These are phyloP conservation scores for Acer yangbiense DNA, from an alignment of 345 rosid genomes.

Conservation along the genomic window DNA sequence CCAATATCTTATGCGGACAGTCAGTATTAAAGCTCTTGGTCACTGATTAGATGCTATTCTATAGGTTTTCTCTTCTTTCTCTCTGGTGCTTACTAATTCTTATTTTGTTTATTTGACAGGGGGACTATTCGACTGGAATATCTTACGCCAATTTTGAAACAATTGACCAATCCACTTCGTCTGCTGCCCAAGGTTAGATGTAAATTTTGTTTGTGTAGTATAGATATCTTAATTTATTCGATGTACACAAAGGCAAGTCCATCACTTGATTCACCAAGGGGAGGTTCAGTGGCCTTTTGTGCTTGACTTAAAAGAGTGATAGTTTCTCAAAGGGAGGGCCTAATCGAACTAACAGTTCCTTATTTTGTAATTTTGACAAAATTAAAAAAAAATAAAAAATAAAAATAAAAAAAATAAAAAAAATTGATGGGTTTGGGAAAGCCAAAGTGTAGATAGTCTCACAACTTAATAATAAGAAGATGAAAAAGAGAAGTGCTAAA, in stretches of 20 bases:
- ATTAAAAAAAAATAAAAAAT: no score
- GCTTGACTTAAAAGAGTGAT: neutral
- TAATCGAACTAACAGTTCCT: neutral
- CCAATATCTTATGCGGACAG: neutral
- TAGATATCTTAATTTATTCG: neutral
- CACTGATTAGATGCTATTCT: neutral
- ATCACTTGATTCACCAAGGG: neutral
- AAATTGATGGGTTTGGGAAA: no score
- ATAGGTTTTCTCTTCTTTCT: neutral
- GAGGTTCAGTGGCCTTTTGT: neutral
- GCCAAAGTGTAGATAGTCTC: no score
- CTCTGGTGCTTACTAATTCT: conserved; percentile 16
- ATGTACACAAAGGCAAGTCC: conserved; percentile 5
- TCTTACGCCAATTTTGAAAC: conserved; percentile 63
- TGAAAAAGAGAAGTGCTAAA: no score
- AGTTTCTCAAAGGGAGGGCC: no score
- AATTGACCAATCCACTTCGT: conserved; percentile 79
- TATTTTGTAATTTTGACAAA: neutral
- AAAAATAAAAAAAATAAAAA: no score
- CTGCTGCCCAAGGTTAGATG: conserved; percentile 71
- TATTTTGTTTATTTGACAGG: conserved; percentile 44
- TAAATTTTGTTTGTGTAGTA: neutral
- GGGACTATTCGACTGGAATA: conserved; percentile 79
- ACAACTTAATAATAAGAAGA: no score
- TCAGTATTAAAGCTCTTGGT: neutral